Evolutionary conservation across 306 rosid genomes (phyloP).

Genomic region (Corylus americana): DNA sequence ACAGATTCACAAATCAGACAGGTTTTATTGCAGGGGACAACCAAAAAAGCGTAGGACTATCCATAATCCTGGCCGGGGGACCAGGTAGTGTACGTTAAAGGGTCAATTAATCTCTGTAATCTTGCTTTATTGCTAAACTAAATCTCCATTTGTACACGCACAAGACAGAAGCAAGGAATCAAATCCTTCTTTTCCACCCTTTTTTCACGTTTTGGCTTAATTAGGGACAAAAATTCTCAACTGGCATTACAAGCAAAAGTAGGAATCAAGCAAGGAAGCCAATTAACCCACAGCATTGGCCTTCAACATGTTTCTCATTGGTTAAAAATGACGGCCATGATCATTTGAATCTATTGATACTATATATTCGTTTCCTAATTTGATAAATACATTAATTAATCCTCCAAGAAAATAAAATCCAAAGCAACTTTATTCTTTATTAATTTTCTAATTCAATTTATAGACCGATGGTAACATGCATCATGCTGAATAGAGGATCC

Average conservation of each 20-base stretch:
- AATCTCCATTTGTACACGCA: background rate
- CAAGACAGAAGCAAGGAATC: conserved; percentile 33
- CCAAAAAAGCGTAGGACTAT: background rate
- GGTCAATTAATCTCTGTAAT: background rate
- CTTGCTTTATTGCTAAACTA: background rate
- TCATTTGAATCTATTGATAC: conserved; percentile 7
- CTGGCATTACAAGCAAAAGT: conserved; percentile 39
- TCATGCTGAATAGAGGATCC: no score
- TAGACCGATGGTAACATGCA: no score
- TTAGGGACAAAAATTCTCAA: conserved; percentile 28
- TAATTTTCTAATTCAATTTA: no score
- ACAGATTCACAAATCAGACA: no score
- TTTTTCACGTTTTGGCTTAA: conserved; percentile 18
- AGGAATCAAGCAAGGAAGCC: conserved; percentile 45
- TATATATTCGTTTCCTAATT: background rate
- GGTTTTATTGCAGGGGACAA: background rate
- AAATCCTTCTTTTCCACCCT: conserved; percentile 16
- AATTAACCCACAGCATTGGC: conserved; percentile 1
- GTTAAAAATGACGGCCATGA: conserved; percentile 5
- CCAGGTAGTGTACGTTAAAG: background rate
- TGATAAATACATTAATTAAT: background rate
- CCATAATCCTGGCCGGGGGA: background rate
- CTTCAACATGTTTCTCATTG: conserved; percentile 28
- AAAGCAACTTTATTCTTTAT: no score
- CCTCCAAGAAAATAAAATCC: no score